Evolutionary conservation across 768 basidiomycete species (phyloP), one percentile per base, ranked within the genome.

Genomic region (Collybiopsis confluens): DNA sequence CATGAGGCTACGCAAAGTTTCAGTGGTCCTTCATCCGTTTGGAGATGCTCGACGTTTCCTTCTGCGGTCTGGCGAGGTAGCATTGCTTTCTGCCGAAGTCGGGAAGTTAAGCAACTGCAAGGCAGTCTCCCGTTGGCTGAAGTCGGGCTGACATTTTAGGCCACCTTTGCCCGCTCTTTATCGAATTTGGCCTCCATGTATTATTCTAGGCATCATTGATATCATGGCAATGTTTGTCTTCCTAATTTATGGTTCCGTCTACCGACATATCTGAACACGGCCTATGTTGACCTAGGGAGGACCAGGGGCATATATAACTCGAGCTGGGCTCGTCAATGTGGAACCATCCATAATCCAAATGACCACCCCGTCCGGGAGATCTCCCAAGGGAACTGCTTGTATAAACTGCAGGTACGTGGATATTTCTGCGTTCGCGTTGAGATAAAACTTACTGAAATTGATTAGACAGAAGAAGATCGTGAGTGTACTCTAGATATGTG

Each of bases 371-470:
- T n/a, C 18, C 9, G 50, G 38, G 18, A 41, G 50, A 42, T 52
- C 50, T 30, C 38, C 46, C 16, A 61, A 59, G 20, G 44, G 51
- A 9, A 51, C 45, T 2, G 58, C 60, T 20, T 61, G 60, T 36
- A 42, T 58, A 20, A 59, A 62, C 36, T 62, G 61, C 57, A 59
- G 59, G 61, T 56, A 42, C 15, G 13, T n/a, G 44, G 41, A 20
- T 13, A 24, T 18, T 28, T 38, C 4, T n/a, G 6, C 6, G 23
- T 13, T 30, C n/a, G 9, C n/a, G n/a, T n/a, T n/a, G n/a, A n/a
- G n/a, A n/a, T n/a, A n/a, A n/a, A n/a, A n/a, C n/a, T n/a, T n/a
- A n/a, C n/a, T n/a, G n/a, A n/a, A n/a, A n/a, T n/a, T n/a, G 21
- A 23, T 2, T 21, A 52, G 50, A 42, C 50, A 52, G 40, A 23